phyloP scores from a whole-genome alignment of 2,329 filamentous ascomycete genomes.

The Venturia nashicola region DNA sequence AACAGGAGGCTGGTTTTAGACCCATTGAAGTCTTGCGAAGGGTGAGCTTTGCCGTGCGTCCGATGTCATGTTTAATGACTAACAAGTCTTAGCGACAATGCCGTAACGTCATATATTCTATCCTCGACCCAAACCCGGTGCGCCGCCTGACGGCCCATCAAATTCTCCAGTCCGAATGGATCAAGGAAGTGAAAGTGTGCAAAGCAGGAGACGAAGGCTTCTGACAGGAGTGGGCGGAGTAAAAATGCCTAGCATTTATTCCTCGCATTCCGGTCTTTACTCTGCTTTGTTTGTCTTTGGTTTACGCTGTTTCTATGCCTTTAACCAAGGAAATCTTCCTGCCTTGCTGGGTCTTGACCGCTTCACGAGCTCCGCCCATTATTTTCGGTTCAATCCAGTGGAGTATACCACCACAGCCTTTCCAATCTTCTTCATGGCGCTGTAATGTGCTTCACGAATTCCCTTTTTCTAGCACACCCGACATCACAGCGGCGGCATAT shows the following conservation, averaged over 20 bases:
- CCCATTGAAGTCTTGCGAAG: constrained; percentile 92
- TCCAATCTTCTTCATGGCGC: not conserved
- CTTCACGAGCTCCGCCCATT: not conserved
- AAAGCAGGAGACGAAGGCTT: constrained; percentile 93
- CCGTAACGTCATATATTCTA: constrained; percentile 97
- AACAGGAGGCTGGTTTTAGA: constrained; percentile 89
- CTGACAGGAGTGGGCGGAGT: constrained; percentile 30
- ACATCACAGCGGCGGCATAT: not conserved
- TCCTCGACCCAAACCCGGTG: constrained; percentile 85
- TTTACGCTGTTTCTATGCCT: not conserved
- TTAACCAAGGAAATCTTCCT: not conserved
- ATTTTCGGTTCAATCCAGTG: not conserved
- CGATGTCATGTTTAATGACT: constrained; percentile 11
- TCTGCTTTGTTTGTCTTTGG: constrained; percentile 1
- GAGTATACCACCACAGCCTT: not conserved
- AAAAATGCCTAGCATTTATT: not conserved
- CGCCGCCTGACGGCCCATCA: constrained; percentile 92
- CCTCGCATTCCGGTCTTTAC: not conserved
- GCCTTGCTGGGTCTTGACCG: not conserved
- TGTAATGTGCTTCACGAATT: not conserved
- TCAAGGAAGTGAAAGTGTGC: constrained; percentile 92
- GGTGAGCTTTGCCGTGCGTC: constrained; percentile 44
- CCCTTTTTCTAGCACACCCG: not conserved
- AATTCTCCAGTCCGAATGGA: constrained; percentile 97
- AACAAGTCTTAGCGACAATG: constrained; percentile 63